These are phyloP conservation scores for Chalciporus pseudorubinellus DNA, from an alignment of 768 basidiomycete species.

Conservation along the genomic window DNA sequence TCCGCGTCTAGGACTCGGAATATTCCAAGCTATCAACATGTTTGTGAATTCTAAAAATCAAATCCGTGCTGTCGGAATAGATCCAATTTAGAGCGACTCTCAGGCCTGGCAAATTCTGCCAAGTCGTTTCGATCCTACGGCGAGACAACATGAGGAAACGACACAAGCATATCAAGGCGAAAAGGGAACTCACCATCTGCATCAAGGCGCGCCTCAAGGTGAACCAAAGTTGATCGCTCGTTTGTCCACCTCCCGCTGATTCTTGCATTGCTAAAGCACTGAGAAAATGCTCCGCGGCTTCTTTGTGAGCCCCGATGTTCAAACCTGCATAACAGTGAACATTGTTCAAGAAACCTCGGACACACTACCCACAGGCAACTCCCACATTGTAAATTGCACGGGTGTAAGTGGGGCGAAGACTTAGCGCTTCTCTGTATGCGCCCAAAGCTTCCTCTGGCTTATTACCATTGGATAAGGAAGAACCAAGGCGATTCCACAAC, in stretches of 20 bases:
- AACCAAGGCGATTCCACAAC: conserved; percentile 94
- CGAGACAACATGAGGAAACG: not conserved
- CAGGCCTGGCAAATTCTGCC: conserved; percentile 67
- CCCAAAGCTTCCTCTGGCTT: conserved; percentile 92
- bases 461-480: conserved; percentile 89
- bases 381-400: conserved; percentile 98
- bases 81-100: conserved; percentile 60
- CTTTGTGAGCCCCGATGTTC: conserved; percentile 92
- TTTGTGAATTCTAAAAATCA: conserved; percentile 63
- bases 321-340: conserved; percentile 54
- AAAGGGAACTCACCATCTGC: conserved; percentile 57
- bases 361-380: conserved; percentile 79
- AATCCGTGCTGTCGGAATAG: conserved; percentile 82
- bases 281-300: conserved; percentile 95
- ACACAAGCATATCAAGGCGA: not conserved
- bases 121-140: conserved; percentile 75
- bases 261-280: conserved; percentile 82
- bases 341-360: not conserved
- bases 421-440: conserved; percentile 86
- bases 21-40: not conserved
- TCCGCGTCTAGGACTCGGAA: not conserved
- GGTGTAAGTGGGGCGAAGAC: conserved; percentile 91
- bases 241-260: conserved; percentile 57
- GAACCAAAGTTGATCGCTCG: conserved; percentile 85
- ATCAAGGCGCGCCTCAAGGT: conserved; percentile 81